Evolutionary conservation across 352 stramenopile genomes (phyloP).

Genomic region (Pythium monospermum): DNA sequence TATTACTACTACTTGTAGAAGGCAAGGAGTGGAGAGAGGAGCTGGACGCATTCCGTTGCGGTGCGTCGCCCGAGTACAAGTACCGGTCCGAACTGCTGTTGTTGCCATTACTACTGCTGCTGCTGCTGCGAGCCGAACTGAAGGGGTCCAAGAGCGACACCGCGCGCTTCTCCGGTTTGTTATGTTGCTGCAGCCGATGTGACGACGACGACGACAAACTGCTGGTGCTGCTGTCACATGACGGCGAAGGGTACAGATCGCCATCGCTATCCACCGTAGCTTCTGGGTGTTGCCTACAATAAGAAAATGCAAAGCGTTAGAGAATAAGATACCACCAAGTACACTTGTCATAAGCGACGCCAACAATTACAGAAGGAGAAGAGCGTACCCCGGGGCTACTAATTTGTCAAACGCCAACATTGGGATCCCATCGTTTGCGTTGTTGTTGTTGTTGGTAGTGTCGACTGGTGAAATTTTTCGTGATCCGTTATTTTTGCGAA

Average conservation of each 20-base stretch:
- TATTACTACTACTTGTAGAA: conserved; percentile 6
- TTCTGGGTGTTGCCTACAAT: conserved; percentile 31
- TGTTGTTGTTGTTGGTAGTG: conserved; percentile 25
- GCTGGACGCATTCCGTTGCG: conserved; percentile 6
- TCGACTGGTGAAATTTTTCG: too few species aligned
- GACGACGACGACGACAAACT: background rate
- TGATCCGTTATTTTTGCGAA: too few species aligned
- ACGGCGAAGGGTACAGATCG: conserved; percentile 5
- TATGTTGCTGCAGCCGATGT: background rate
- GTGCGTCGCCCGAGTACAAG: conserved; percentile 13
- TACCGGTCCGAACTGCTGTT: conserved; percentile 34
- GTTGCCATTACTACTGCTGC: too few species aligned
- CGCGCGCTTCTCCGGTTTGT: conserved; percentile 13
- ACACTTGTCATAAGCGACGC: background rate
- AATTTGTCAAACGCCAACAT: conserved; percentile 47
- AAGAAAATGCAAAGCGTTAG: background rate
- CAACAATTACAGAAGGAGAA: background rate
- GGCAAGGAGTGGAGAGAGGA: conserved; percentile 1
- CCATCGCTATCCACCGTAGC: conserved; percentile 18
- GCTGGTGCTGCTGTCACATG: conserved; percentile 17
- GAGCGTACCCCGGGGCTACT: too few species aligned
- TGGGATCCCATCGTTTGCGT: conserved; percentile 55
- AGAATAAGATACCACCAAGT: background rate
- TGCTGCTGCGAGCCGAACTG: conserved; percentile 28
- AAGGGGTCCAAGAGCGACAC: conserved; percentile 19